Base-by-base conservation (phyloP, 2,329 filamentous ascomycete genomes). In the Triangularia setosa region DNA sequence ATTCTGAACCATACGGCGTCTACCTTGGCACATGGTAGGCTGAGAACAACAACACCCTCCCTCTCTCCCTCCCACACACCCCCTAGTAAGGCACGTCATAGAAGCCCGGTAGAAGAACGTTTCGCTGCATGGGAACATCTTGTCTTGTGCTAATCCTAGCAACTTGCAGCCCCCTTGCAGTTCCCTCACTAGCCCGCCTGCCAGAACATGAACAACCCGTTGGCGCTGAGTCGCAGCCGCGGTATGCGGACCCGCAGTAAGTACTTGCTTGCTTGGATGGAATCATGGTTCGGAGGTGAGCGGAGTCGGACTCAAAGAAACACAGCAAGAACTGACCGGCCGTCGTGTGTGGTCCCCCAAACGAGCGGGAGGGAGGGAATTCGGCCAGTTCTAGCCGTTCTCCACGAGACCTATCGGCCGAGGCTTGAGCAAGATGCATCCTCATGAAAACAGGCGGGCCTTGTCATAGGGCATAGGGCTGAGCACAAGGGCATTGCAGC, bases 381-480 rank as follows among this genome's bases (percentile, higher is more conserved):
- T 48, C 18, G 40, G 40, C n/a, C 40, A 48, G 40, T 48, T 48
- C 40, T 11, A 48, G 40, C 40, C 40, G 40, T 21, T 8, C 40
- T 48, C 40, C 40, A 48, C 40, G 6, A 18, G 40, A 21, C 11
- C n/a, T 21, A 40, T 40, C 40, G 40, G 40, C 40, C 40, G 40
- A 48, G 40, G 40, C 40, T 21, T 48, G 40, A 48, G 14, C 40
- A n/a, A 48, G 40, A 48, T 8, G 40, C 3, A 35, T 35, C 27
- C 27, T 28, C 4, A 40, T n/a, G 35, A n/a, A 53, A 53, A 25
- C 48, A 16, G 9, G 24, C 24, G 3, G 48, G 60, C 65, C 63
- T 58, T 65, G 61, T 55, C 58, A 62, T 67, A 67, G 59, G 65
- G 65, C 65, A 65, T 64, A 67, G 60, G 25, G 57, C 27, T 57